phyloP scores from a whole-genome alignment of 129 eudicot species.

The Glebionis coronaria region DNA sequence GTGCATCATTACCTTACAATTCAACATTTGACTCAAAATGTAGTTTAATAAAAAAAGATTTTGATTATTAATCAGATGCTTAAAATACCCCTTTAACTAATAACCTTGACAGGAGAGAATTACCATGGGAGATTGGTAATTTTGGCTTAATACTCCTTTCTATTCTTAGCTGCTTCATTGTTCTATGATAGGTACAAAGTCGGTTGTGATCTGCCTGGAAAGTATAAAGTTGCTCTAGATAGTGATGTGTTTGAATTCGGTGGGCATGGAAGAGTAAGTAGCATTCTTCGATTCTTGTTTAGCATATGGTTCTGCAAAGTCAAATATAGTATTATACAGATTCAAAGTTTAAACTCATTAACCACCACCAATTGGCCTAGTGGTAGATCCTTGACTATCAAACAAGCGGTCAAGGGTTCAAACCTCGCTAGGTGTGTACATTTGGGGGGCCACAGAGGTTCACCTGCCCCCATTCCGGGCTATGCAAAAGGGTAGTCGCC shows the following conservation, averaged over 20 bases:
- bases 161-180: slow-evolving; percentile 3
- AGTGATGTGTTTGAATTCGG: slow-evolving; percentile 96
- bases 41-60: neutral
- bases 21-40: neutral
- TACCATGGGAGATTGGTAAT: neutral
- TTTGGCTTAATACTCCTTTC: neutral
- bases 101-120: neutral
- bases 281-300: neutral
- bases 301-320: neutral
- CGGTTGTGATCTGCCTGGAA: slow-evolving; percentile 98
- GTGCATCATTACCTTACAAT: slow-evolving; percentile 6
- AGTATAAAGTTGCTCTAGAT: slow-evolving; percentile 90
- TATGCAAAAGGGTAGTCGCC: no score
- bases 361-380: no score
- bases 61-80: slow-evolving; percentile 6
- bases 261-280: slow-evolving; percentile 94
- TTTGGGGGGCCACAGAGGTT: no score
- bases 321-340: neutral
- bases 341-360: neutral
- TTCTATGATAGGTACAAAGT: slow-evolving; percentile 69
- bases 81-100: neutral
- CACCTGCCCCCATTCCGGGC: no score
- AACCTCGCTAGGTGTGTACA: no score
- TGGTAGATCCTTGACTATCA: no score
- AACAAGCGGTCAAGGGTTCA: no score